These are phyloP conservation scores for Astraeus odoratus DNA, from an alignment of 768 basidiomycete genomes.

Conservation along the genomic window DNA sequence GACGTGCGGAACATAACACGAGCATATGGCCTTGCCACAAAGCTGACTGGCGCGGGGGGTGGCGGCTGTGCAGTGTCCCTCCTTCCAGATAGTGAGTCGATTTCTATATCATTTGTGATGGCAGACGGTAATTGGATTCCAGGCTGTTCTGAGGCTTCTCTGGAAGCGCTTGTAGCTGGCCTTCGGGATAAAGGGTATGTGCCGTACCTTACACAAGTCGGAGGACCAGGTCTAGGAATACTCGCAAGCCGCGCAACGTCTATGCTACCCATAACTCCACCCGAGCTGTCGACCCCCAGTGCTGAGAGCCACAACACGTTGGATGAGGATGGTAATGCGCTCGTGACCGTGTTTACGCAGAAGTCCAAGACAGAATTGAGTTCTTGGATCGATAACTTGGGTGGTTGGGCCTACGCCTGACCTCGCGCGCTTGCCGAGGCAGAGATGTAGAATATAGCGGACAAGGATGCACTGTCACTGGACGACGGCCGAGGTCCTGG, in stretches of 20 bases:
- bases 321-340: not conserved
- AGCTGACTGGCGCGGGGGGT: conserved; percentile 95
- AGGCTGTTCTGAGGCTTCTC: conserved; percentile 64
- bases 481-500: not conserved
- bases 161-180: conserved; percentile 51
- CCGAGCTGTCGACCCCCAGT: conserved; percentile 12
- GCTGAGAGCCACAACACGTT: not conserved
- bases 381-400: conserved; percentile 25
- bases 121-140: conserved; percentile 1
- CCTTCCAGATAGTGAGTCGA: conserved; percentile 77
- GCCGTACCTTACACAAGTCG: conserved; percentile 83
- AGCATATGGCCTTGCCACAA: conserved; percentile 73
- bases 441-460: no score
- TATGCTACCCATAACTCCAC: conserved; percentile 19
- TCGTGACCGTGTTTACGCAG: conserved; percentile 12
- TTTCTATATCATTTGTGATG: not conserved
- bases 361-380: conserved; percentile 19
- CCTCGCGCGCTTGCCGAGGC: no score
- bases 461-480: no score
- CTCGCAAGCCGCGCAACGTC: conserved; percentile 44
- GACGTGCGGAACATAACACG: conserved; percentile 66
- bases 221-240: conserved; percentile 88
- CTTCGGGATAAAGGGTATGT: conserved; percentile 35
- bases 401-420: conserved; percentile 30
- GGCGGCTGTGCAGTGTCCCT: conserved; percentile 98